Percentiles rank a stretch among this genome's conserved stretches.
phyloP scores from a whole-genome alignment of 192 early-diverging fungal species.

The Chytriomyces hyalinus region DNA sequence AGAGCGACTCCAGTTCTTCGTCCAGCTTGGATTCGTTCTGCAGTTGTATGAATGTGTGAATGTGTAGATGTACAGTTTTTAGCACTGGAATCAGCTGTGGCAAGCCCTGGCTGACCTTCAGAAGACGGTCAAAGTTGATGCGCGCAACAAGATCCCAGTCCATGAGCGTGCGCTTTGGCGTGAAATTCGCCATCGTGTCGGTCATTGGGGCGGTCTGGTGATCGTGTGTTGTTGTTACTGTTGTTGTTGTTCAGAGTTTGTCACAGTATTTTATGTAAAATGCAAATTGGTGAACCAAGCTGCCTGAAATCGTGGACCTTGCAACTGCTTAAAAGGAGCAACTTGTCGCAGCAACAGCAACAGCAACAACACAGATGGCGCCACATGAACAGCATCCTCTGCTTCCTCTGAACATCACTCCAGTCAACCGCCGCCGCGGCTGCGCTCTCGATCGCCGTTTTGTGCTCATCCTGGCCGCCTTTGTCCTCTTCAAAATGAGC shows the following conservation, averaged over 20 bases:
- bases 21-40: slow-evolving; percentile 36
- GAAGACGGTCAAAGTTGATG: slow-evolving; percentile 21
- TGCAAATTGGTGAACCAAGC: not conserved
- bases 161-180: slow-evolving; percentile 25
- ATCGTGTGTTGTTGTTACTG: not conserved
- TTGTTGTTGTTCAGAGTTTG: not conserved
- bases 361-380: not conserved
- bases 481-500: no score
- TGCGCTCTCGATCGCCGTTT: no score
- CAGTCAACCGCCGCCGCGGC: no score
- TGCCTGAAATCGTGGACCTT: not conserved
- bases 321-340: not conserved
- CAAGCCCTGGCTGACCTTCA: not conserved
- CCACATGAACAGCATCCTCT: no score
- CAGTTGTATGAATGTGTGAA: not conserved
- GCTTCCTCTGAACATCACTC: no score
- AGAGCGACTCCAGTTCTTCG: slow-evolving; percentile 40
- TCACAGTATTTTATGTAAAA: not conserved
- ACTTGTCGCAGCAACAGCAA: not conserved
- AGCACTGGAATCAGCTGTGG: not conserved
- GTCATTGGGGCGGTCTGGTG: not conserved
- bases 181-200: slow-evolving; percentile 1
- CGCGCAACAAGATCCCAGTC: slow-evolving; percentile 28
- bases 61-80: not conserved
- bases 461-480: no score